Conservation (phyloP, 1,284 basidiomycete species). For the Coniophora puteana region DNA sequence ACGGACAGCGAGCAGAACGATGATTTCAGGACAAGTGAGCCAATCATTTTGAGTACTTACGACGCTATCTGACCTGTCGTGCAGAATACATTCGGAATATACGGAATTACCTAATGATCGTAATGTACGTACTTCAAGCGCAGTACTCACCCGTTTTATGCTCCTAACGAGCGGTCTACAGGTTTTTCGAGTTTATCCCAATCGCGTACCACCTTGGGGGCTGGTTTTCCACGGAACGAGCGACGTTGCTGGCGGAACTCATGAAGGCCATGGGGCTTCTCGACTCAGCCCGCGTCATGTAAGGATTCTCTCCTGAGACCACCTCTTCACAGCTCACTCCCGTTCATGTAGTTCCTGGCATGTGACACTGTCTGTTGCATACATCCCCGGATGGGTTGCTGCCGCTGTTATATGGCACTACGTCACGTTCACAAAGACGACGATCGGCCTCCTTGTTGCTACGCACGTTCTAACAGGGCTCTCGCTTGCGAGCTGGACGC, state of each 20-base stretch:
- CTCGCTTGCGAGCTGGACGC: slow-evolving; percentile 64
- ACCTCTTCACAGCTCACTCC: slow-evolving; percentile 3
- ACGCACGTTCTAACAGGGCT: slow-evolving; percentile 68
- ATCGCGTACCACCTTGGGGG: slow-evolving; percentile 69
- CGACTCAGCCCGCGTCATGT: slow-evolving; percentile 58
- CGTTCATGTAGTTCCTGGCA: slow-evolving; percentile 58
- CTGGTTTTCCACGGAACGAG: slow-evolving; percentile 54
- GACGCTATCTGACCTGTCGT: slow-evolving; percentile 5
- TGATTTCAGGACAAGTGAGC: slow-evolving; percentile 48
- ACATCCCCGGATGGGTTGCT: slow-evolving; percentile 65
- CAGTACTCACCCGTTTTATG: background rate
- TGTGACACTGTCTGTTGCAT: slow-evolving; percentile 47
- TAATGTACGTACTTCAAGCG: slow-evolving; percentile 34
- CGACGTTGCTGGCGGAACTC: slow-evolving; percentile 51
- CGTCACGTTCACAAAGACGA: slow-evolving; percentile 62
- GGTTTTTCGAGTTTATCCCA: slow-evolving; percentile 58
- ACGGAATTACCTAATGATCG: slow-evolving; percentile 52
- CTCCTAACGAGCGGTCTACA: slow-evolving; percentile 14
- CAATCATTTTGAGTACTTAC: slow-evolving; percentile 1
- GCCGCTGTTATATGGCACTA: slow-evolving; percentile 61
- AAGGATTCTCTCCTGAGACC: slow-evolving; percentile 17
- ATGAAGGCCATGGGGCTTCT: slow-evolving; percentile 66
- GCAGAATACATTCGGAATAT: slow-evolving; percentile 56
- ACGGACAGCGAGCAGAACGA: slow-evolving; percentile 56
- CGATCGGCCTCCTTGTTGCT: slow-evolving; percentile 55